Base-by-base conservation (phyloP, 2,329 filamentous ascomycete genomes). In the Hirsutella thompsonii region DNA sequence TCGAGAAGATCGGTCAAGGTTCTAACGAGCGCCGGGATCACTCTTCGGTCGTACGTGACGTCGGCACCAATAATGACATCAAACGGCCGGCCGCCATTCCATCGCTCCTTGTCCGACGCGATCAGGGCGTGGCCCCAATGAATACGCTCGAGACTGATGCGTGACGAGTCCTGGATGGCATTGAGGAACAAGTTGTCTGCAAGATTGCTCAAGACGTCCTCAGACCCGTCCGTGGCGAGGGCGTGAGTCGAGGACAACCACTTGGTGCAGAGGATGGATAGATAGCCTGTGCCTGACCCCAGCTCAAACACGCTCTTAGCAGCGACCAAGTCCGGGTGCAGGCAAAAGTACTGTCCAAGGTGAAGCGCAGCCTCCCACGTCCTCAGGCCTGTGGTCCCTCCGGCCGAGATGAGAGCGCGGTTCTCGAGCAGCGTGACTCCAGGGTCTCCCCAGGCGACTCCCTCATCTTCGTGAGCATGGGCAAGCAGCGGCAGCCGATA, bases 321-420 rank as follows among this genome's bases (percentile, higher is more conserved):
- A 8, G 52, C 51, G 21, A 85, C 62, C 18, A 71, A 47, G 2
- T 49, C 46, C 1, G 57, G 58, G 38, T 69, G 59, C n/a, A 53
- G 44, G 44, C 74, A 74, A 19, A 89, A 70, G 50, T 79, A 87
- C 36, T 79, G 71, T 1, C 81, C 81, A 0, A 90, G 67, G 49
- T 87, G 81, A 8, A 90, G 63, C 2, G 82, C 78, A 1, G 84
- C 84, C 56, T 90, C 85, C 85, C 84, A 92, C 0, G 85, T 90
- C 28, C 84, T 73, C 20, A 84, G 68, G 1, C 84, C 84, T 0
- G 84, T 90, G 1, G 82, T 88, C 1, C 83, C 82, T 0, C 70
- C 70, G 2, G 79, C 79, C 2, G 82, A 77, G 37, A 90, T 74
- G 21, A 89, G 68, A 23, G 72, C 71, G 3, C 77, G 74, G 26